Evolutionary conservation across 805 yeast species (phyloP).

Genomic region (Ogataea allantospora): DNA sequence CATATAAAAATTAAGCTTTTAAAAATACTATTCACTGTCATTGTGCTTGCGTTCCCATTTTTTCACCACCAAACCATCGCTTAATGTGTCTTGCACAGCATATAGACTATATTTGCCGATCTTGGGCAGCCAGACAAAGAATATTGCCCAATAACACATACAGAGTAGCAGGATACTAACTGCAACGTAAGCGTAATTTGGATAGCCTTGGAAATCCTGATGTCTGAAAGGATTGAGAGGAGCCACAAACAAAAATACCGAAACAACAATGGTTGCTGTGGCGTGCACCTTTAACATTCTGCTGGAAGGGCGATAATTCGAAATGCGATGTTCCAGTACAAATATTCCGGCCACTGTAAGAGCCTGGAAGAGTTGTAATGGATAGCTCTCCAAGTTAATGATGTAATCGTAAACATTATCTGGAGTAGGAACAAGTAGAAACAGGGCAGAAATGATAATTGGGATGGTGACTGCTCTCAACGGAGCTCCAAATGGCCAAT

Average conservation of each 20-base stretch:
- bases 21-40: neutral
- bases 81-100: conserved; percentile 39
- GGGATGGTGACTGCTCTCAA: conserved; percentile 45
- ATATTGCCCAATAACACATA: conserved; percentile 53
- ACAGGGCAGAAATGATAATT: conserved; percentile 38
- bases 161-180: conserved; percentile 42
- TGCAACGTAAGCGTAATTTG: conserved; percentile 49
- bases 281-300: conserved; percentile 52
- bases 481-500: conserved; percentile 55
- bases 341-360: conserved; percentile 58
- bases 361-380: conserved; percentile 47
- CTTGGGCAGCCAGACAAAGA: conserved; percentile 47
- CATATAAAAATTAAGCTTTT: conserved; percentile 34
- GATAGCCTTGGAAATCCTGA: conserved; percentile 39
- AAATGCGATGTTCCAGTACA: conserved; percentile 50
- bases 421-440: conserved; percentile 43
- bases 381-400: conserved; percentile 52
- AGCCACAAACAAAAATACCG: conserved; percentile 47
- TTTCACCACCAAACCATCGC: conserved; percentile 60
- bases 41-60: conserved; percentile 47
- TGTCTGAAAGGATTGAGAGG: conserved; percentile 46
- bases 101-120: conserved; percentile 45
- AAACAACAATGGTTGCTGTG: conserved; percentile 41
- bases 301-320: conserved; percentile 49
- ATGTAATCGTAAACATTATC: conserved; percentile 53